phyloP scores from a whole-genome alignment of 768 basidiomycete genomes.

The Holtermanniella nyarrowii region DNA sequence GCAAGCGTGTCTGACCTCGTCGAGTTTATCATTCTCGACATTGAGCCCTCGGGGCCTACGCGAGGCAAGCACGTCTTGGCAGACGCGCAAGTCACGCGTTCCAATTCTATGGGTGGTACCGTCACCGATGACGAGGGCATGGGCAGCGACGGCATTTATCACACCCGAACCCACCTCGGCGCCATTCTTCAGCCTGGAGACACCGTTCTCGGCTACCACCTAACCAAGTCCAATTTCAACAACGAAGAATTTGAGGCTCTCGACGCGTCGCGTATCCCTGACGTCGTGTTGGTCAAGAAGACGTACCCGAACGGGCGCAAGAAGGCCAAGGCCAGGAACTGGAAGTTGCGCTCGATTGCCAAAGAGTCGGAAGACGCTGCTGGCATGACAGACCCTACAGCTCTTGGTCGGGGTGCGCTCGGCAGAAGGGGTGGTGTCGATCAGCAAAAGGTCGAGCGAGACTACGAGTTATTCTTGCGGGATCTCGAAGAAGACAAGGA shows the following conservation, averaged over 20 bases:
- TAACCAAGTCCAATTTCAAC: constrained; percentile 86
- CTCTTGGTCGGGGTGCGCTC: constrained; percentile 61
- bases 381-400: constrained; percentile 8
- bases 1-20: constrained; percentile 73
- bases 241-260: constrained; percentile 70
- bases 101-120: constrained; percentile 57
- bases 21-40: constrained; percentile 89
- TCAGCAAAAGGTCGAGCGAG: constrained; percentile 84
- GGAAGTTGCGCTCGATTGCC: constrained; percentile 85
- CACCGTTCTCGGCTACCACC: constrained; percentile 78
- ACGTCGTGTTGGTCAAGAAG: constrained; percentile 89
- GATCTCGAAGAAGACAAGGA: constrained; percentile 93
- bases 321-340: constrained; percentile 72
- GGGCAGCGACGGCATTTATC: constrained; percentile 70
- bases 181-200: constrained; percentile 90
- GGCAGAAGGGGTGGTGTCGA: constrained; percentile 83
- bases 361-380: constrained; percentile 74
- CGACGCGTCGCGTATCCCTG: constrained; percentile 58
- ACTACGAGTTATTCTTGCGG: constrained; percentile 90
- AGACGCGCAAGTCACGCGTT: constrained; percentile 73
- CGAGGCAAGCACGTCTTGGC: constrained; percentile 73
- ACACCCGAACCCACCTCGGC: constrained; percentile 94
- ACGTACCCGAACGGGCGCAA: constrained; percentile 86
- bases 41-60: constrained; percentile 67
- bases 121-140: constrained; percentile 50